Base-by-base conservation (phyloP, 306 rosid species). In the Lotus japonicus region DNA sequence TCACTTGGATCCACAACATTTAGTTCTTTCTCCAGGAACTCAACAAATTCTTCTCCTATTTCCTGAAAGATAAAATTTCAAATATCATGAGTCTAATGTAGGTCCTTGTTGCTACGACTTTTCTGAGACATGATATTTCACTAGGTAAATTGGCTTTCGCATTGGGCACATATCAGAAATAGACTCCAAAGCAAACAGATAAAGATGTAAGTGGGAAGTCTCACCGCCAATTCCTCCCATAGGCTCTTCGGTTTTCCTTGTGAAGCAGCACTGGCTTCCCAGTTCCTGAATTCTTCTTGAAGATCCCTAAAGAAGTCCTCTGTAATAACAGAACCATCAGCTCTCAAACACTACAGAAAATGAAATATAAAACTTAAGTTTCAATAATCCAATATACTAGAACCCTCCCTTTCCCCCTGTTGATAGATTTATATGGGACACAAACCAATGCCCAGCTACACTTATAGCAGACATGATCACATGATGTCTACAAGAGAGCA, bases 31-130 rank as follows among this genome's bases (percentile, higher is more conserved):
- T 90, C 96, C 6, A 94, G 95, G 74, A 94, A 90, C 64, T 88
- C 99, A 41, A 90, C 97, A 79, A 90, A 90, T 46, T 94, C 97
- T 82, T 94, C 99, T 73, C 99, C 99, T 41, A 94, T 87, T 74
- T 94, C 99, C 99, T 94, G 96, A 57, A 80, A 72, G 46, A 54
- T 45, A 57, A 28, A 77, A 31, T 69, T 63, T 71, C 41, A 68
- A 33, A 71, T 11, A 7, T 61, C 10, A 46, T 49, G 36, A 76
- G 16, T 69, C 64, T 42, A 16, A 26, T 21, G 1, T 21, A 21
- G n/a, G n/a, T n/a, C 26, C 26, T 21, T 3, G 1, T 21, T 21
- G 26, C 26, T 3, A 21, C 3, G 26, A 21, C 26, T 21, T 21
- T 21, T 21, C 26, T 21, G 26, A 21, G 26, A 21, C 26, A 28